Evolutionary conservation across 2,329 filamentous ascomycete genomes (phyloP).

Genomic region (Ophiostoma perfectum): DNA sequence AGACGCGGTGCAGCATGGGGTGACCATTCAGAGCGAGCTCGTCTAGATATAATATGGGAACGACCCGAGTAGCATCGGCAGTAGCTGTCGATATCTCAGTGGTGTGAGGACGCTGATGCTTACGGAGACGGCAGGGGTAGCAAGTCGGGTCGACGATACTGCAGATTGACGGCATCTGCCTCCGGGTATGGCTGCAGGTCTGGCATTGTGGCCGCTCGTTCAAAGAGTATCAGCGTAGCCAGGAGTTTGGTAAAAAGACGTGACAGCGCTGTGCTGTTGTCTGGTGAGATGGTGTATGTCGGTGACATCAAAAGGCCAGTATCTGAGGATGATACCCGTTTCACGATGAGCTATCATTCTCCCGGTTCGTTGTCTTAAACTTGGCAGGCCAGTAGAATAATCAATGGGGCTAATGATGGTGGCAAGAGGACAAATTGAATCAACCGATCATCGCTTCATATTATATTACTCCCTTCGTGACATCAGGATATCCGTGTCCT

Average conservation of each 20-base stretch:
- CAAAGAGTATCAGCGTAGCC: neutral
- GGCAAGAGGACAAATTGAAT: neutral
- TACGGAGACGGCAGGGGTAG: neutral
- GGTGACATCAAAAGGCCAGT: too few relatives aligned
- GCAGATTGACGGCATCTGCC: neutral
- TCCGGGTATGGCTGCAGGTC: neutral
- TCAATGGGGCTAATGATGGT: neutral
- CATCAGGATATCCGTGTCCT: too few relatives aligned
- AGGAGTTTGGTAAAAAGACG: neutral
- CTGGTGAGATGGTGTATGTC: neutral
- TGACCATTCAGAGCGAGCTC: neutral
- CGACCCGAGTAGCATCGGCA: neutral
- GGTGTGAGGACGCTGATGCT: neutral
- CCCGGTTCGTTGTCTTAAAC: too few relatives aligned
- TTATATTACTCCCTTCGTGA: neutral
- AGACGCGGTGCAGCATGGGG: constrained; percentile 5
- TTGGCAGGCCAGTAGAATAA: neutral
- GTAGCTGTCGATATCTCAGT: neutral
- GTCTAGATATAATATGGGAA: neutral
- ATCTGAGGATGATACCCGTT: too few relatives aligned
- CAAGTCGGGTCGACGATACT: neutral
- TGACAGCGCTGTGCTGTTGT: neutral
- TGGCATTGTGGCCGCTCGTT: neutral
- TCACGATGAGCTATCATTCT: too few relatives aligned
- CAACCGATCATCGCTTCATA: neutral